Conservation (phyloP, 1,139 yeast genomes). For the Candida sanyaensis region DNA sequence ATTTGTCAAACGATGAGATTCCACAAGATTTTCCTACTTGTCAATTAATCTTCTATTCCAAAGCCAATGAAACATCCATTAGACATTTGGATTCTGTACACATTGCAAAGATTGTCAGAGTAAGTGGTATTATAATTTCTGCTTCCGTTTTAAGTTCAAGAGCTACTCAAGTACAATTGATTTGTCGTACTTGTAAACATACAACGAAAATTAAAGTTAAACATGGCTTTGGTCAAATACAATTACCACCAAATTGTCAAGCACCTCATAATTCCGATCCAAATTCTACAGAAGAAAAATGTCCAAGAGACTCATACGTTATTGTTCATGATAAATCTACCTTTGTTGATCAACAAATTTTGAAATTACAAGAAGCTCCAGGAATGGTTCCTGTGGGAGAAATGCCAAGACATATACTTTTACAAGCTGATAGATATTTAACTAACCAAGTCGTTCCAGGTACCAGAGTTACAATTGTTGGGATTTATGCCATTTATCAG, state of each 20-base stretch:
- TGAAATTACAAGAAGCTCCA: conserved; percentile 93
- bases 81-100: conserved; percentile 85
- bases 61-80: conserved; percentile 71
- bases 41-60: conserved; percentile 77
- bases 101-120: conserved; percentile 85
- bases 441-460: conserved; percentile 95
- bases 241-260: conserved; percentile 75
- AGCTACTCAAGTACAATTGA: conserved; percentile 80
- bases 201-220: conserved; percentile 65
- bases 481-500: conserved; percentile 90
- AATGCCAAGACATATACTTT: conserved; percentile 91
- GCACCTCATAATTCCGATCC: conserved; percentile 49
- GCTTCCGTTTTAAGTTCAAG: conserved; percentile 88
- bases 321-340: conserved; percentile 91
- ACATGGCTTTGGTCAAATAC: conserved; percentile 78
- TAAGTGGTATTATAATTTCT: conserved; percentile 91
- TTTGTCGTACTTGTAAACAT: conserved; percentile 89
- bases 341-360: conserved; percentile 91
- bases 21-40: conserved; percentile 72
- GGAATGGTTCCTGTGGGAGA: conserved; percentile 99
- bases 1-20: conserved; percentile 55
- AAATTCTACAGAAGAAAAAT: conserved; percentile 55
- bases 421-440: conserved; percentile 87
- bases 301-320: conserved; percentile 91
- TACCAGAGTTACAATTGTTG: conserved; percentile 86